These are phyloP conservation scores for Spongospora subterranea DNA, from an alignment of 208 protist species.

Conservation along the genomic window DNA sequence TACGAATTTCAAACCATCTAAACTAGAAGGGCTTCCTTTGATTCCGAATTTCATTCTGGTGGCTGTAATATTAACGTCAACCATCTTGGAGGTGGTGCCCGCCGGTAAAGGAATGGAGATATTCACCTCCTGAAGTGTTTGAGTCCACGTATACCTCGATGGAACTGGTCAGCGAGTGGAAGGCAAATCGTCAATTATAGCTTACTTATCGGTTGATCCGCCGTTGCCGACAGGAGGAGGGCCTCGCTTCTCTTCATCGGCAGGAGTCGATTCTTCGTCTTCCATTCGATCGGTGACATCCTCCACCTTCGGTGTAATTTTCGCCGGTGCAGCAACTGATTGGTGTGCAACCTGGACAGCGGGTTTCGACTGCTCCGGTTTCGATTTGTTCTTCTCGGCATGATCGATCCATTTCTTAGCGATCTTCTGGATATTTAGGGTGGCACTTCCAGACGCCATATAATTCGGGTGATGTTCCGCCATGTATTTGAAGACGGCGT, in stretches of 20 bases:
- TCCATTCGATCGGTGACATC: neutral
- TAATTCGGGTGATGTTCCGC: neutral
- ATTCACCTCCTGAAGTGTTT: constrained; percentile 68
- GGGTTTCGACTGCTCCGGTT: neutral
- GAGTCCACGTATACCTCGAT: constrained; percentile 68
- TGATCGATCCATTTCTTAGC: constrained; percentile 21
- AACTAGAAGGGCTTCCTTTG: constrained; percentile 45
- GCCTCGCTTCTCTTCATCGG: too few relatives aligned
- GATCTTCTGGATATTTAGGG: neutral
- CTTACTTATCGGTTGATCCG: constrained; percentile 58
- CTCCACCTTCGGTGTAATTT: neutral
- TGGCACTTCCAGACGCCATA: neutral
- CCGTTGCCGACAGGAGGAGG: constrained; percentile 58
- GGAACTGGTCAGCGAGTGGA: neutral
- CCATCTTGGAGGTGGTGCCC: constrained; percentile 60
- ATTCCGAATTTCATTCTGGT: neutral
- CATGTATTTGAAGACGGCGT: constrained; percentile 18
- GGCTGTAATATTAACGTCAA: constrained; percentile 55
- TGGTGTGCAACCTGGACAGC: neutral
- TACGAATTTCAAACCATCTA: neutral
- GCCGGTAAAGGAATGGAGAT: constrained; percentile 65
- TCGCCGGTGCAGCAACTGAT: neutral
- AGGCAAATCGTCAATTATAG: neutral
- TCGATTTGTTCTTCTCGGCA: neutral
- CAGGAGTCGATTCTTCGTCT: neutral